Evolutionary conservation across 2,329 filamentous ascomycete species (phyloP), one percentile per base, ranked within the genome.

Genomic region (Penicillium sp.): DNA sequence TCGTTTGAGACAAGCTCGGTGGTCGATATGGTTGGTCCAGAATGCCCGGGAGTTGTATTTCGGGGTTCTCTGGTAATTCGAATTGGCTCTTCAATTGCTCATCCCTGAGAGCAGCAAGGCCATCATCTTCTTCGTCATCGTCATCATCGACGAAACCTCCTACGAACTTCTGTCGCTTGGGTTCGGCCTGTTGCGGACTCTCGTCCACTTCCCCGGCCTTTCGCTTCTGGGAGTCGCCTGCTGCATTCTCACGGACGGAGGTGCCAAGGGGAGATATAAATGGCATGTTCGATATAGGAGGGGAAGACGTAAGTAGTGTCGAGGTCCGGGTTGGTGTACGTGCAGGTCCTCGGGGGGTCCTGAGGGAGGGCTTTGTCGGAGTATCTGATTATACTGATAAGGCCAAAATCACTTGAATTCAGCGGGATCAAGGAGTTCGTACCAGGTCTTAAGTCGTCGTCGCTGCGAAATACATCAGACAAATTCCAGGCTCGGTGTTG

Each of bases 61-160:
- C 57, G 10, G 57, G 33, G 10, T 67, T 54, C 33, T 68, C 65
- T 23, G 66, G 60, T n/a, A 72, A 55, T 26, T 67, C 62, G 24
- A 68, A 67, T 44, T 72, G 67, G 42, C 55, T 66, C n/a, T 64
- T 60, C 18, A 69, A 37, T 21, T 73, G 63, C 24, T 67, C 64
- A 40, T 71, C 67, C 16, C 60, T 53, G 34, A 72, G 59, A 8
- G 66, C 66, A 10, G 64, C 59, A 40, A 69, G 51, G 29, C 63
- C 66, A 13, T 70, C 60, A 34, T 66, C 65, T 24, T 72, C 66
- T 5, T 68, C 64, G 37, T 74, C 71, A 7, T 75, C 73, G 26
- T 77, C 73, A 23, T 77, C 75, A 29, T 73, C 73, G 26, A 76
- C 51, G 53, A 78, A 78, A 10, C 75, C 75, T 31, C 73, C 75